Base-by-base conservation (phyloP, 164 flowering plant species). In the Vitis rotundifolia region DNA sequence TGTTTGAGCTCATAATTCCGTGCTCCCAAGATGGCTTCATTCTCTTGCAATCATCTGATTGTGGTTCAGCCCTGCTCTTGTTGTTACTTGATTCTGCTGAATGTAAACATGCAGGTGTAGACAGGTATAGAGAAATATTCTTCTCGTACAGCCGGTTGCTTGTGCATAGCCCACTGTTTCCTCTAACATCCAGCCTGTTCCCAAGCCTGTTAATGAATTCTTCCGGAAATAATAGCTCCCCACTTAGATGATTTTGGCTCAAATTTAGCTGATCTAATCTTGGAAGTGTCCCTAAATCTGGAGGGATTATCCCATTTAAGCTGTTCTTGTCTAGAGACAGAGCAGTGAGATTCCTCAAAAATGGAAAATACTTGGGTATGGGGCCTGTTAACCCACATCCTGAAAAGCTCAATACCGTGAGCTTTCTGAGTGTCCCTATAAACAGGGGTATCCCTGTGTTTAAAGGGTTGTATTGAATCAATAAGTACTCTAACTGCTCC, bases 341-440 rank as follows among this genome's bases (percentile, higher is more conserved):
- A 16, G 85, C 78, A 55, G 74, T 80, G 37, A 86, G 82, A 29
- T 74, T 75, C 11, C 67, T 61, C 74, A 86, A 37, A 11, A 62
- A 72, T 10, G 77, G 64, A 15, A 82, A 67, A 13, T 70, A 66
- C 13, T 22, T 62, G 13, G 82, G 80, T 19, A 86, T 80, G 28
- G 71, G 53, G 8, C 87, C 87, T 12, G 13, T 70, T 13, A 86
- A 26, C 19, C 84, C 82, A 72, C 89, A 86, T 9, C 75, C 77
- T 63, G 87, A 86, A n/a, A 84, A 69, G 68, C 87, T 84, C 70
- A 86, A 18, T 12, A 74, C 76, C 55, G 68, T 76, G 49, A 86
- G 78, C 63, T 77, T 76, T 18, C 14, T 49, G 0, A 86, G 79
- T 3, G 68, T 37, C 54, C 77, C 79, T 49, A 82, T 0, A 65